phyloP scores from a whole-genome alignment of 2,329 filamentous ascomycete genomes.

The Phialemoniopsis sp. region DNA sequence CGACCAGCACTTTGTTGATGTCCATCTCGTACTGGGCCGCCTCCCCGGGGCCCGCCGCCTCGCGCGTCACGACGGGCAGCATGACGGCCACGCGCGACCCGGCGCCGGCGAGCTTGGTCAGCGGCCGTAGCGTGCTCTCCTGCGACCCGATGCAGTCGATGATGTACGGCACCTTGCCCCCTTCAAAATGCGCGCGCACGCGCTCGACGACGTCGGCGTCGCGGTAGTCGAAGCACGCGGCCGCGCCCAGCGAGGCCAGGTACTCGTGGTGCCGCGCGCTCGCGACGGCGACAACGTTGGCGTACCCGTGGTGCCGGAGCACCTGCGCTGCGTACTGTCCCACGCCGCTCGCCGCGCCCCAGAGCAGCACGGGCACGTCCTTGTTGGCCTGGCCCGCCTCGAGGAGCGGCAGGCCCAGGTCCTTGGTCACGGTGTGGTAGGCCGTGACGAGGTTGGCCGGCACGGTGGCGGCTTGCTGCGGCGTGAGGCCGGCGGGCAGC shows the following conservation, averaged over 20 bases:
- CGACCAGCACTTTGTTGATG: slow-evolving; percentile 28
- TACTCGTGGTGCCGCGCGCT: slow-evolving; percentile 39
- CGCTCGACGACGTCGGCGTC: slow-evolving; percentile 26
- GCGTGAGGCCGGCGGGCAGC: slow-evolving; percentile 36
- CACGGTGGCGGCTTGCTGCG: slow-evolving; percentile 45
- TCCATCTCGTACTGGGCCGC: slow-evolving; percentile 53
- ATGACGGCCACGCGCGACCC: slow-evolving; percentile 53
- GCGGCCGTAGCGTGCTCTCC: slow-evolving; percentile 38
- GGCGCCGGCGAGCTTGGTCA: slow-evolving; percentile 43
- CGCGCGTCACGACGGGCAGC: slow-evolving; percentile 53
- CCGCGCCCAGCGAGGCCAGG: slow-evolving; percentile 38
- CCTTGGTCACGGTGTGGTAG: slow-evolving; percentile 45
- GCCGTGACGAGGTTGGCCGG: slow-evolving; percentile 56
- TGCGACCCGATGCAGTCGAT: slow-evolving; percentile 53
- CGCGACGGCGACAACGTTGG: slow-evolving; percentile 41
- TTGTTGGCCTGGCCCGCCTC: slow-evolving; percentile 47
- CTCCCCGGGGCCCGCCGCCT: slow-evolving; percentile 37
- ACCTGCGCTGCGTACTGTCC: slow-evolving; percentile 47
- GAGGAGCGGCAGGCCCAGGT: slow-evolving; percentile 49
- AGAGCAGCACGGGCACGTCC: slow-evolving; percentile 39
- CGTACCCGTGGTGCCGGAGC: slow-evolving; percentile 47
- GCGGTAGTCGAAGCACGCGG: slow-evolving; percentile 42
- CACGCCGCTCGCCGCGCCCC: slow-evolving; percentile 49
- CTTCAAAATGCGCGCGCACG: slow-evolving; percentile 20
- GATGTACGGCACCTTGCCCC: slow-evolving; percentile 33